A percentile compares a stretch with the other conserved stretches of the same genome.
phyloP scores from a whole-genome alignment of 2,329 filamentous ascomycete genomes.

The Hypoxylon sp. region DNA sequence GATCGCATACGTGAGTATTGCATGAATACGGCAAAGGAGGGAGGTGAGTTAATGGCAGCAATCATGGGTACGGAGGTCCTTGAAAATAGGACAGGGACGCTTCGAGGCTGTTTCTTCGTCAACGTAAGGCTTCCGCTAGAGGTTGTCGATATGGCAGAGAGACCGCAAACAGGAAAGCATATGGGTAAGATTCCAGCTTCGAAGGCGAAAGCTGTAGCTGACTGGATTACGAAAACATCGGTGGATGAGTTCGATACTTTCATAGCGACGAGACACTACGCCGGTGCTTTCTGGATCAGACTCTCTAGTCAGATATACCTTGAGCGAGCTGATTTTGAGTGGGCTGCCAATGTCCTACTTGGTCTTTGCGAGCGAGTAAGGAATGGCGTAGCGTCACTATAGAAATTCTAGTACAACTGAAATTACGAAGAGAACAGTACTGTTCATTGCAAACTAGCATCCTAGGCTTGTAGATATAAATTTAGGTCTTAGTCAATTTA shows the following conservation, averaged over 20 bases:
- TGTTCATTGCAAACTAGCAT: no score
- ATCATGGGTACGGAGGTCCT: constrained; percentile 71
- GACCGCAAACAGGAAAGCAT: not conserved
- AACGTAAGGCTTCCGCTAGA: constrained; percentile 69
- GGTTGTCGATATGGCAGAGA: constrained; percentile 25
- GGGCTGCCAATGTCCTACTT: constrained; percentile 41
- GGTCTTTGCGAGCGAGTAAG: constrained; percentile 41
- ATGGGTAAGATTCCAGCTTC: constrained; percentile 27
- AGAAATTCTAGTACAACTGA: no score
- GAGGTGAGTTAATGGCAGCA: constrained; percentile 62
- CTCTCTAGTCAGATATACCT: constrained; percentile 43
- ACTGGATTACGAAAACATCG: constrained; percentile 45
- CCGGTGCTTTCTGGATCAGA: constrained; percentile 42
- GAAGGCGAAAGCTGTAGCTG: constrained; percentile 38
- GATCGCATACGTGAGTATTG: constrained; percentile 67
- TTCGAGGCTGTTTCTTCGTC: constrained; percentile 66
- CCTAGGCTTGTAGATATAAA: no score
- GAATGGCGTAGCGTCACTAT: constrained; percentile 28
- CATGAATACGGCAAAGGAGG: constrained; percentile 61
- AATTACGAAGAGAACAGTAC: no score
- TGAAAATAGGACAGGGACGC: constrained; percentile 58
- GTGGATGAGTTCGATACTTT: constrained; percentile 45
- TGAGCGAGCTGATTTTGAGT: constrained; percentile 42
- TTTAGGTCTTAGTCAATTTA: no score
- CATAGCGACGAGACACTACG: constrained; percentile 43